phyloP scores from a whole-genome alignment of 345 rosid genomes.

The Rhizophora mangle region DNA sequence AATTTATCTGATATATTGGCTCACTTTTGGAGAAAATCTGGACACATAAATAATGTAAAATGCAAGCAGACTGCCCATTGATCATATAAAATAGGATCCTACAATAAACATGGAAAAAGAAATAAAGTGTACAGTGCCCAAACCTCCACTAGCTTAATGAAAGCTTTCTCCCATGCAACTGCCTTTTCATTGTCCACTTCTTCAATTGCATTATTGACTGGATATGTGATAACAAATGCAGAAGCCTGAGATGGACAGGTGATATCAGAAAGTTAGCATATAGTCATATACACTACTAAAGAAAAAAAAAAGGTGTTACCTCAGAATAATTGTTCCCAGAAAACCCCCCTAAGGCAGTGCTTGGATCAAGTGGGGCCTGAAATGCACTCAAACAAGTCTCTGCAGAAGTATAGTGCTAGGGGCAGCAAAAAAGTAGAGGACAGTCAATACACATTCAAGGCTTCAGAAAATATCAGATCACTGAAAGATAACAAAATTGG shows the following conservation, averaged over 20 bases:
- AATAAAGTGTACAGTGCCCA: constrained; percentile 4
- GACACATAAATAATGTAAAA: no score
- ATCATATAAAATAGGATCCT: no score
- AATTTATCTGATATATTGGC: no score
- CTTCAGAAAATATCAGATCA: not conserved
- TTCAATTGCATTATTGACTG: constrained; percentile 75
- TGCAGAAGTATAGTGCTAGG: constrained; percentile 82
- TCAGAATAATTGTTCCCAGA: constrained; percentile 71
- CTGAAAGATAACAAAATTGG: constrained; percentile 4
- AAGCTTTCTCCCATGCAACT: constrained; percentile 95
- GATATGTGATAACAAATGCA: constrained; percentile 86
- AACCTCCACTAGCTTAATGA: constrained; percentile 82
- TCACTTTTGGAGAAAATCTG: no score
- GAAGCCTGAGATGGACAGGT: constrained; percentile 60
- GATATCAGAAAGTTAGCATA: not conserved
- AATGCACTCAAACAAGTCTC: constrained; percentile 89
- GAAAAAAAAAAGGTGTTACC: constrained; percentile 37
- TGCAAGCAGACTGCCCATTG: no score
- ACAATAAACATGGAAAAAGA: not conserved
- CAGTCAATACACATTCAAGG: constrained; percentile 8
- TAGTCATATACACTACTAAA: not conserved
- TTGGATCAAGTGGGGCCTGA: constrained; percentile 94
- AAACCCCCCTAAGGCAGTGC: constrained; percentile 87
- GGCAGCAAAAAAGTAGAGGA: constrained; percentile 15
- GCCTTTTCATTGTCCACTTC: constrained; percentile 72